phyloP scores from a whole-genome alignment of 768 basidiomycete species.

The Suillus americanus region DNA sequence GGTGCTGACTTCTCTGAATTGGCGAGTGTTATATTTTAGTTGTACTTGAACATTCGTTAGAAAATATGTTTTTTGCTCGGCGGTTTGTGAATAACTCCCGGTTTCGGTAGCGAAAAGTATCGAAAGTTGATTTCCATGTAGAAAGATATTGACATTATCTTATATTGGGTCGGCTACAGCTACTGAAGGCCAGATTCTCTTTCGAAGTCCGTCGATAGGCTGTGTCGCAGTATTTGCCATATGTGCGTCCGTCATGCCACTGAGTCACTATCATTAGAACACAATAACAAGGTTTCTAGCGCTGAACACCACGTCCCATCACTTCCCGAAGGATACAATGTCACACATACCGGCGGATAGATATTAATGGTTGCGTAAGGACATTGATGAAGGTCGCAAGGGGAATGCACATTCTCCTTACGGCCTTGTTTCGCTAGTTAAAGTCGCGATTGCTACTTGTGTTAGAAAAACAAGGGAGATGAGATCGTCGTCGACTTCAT shows the following conservation, averaged over 20 bases:
- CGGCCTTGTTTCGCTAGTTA: conserved; percentile 5
- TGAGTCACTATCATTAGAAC: not conserved
- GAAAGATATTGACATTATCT: not conserved
- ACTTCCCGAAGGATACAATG: not conserved
- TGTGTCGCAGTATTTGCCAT: not conserved
- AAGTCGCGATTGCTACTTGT: not conserved
- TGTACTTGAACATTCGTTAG: not conserved
- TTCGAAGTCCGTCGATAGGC: not conserved
- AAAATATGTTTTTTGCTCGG: not conserved
- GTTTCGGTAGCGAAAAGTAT: not conserved
- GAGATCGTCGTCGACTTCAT: not conserved
- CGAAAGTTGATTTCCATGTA: not conserved
- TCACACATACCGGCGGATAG: conserved; percentile 6
- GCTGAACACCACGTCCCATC: not conserved
- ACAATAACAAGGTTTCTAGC: not conserved
- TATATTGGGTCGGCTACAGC: not conserved
- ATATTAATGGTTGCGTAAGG: conserved; percentile 6
- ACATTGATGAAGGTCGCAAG: conserved; percentile 1
- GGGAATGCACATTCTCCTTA: not conserved
- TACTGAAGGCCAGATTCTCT: not conserved
- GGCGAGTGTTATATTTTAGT: not conserved
- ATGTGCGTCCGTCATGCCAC: not conserved
- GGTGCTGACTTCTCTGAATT: not conserved
- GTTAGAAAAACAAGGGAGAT: not conserved
- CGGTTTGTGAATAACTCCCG: not conserved